Percentiles rank a stretch among this genome's conserved stretches.
These are phyloP conservation scores for Yamadazyma conglobata DNA, from an alignment of 1,139 yeast species.

Conservation along the genomic window DNA sequence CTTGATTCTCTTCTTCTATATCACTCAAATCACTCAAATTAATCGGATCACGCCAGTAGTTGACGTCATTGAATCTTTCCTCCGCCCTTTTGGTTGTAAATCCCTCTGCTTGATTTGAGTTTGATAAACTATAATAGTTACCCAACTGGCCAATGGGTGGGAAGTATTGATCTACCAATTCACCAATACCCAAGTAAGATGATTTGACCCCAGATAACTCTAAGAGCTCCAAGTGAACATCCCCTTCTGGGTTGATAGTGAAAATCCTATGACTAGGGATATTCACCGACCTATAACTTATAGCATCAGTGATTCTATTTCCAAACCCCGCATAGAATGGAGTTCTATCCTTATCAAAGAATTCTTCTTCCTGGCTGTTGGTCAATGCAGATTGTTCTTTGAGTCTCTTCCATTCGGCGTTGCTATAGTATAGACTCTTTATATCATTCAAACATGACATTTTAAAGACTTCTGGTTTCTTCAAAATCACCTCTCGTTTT, in stretches of 20 bases:
- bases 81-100: conserved; percentile 33
- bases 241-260: conserved; percentile 95
- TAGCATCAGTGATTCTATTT: conserved; percentile 93
- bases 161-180: conserved; percentile 94
- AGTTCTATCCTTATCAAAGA: conserved; percentile 39
- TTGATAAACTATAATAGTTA: conserved; percentile 31
- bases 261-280: conserved; percentile 93
- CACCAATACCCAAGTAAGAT: conserved; percentile 85
- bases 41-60: conserved; percentile 87
- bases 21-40: conserved; percentile 60
- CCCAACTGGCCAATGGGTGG: conserved; percentile 67
- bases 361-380: conserved; percentile 8
- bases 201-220: conserved; percentile 92
- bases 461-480: conserved; percentile 95
- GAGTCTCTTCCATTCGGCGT: conserved; percentile 1
- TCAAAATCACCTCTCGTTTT: conserved; percentile 83
- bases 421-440: conserved; percentile 53
- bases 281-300: conserved; percentile 89
- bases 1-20: conserved; percentile 30
- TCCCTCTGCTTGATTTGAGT: conserved; percentile 25
- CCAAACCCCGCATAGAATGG: conserved; percentile 99
- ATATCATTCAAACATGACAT: conserved; percentile 96
- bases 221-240: conserved; percentile 93
- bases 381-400: conserved; percentile 1
- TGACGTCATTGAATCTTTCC: conserved; percentile 78